phyloP scores from a whole-genome alignment of 495 filamentous ascomycete species.

The Elaphomyces granulatus region DNA sequence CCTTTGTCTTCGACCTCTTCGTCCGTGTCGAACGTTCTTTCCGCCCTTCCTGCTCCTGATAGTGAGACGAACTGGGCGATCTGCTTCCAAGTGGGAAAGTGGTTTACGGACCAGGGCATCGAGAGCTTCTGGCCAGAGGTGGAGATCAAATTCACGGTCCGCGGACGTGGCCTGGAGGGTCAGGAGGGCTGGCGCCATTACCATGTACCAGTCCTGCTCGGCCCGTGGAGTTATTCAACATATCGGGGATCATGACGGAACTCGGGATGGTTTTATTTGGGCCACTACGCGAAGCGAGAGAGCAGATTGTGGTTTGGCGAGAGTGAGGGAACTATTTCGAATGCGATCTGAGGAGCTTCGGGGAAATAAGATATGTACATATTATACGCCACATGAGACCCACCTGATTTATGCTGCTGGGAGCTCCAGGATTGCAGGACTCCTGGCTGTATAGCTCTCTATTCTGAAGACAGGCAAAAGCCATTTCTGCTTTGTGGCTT shows the following conservation, averaged over 20 bases:
- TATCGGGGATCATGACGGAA: constrained; percentile 67
- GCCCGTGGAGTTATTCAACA: constrained; percentile 85
- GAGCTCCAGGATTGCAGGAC: too few relatives aligned
- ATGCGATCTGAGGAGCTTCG: too few relatives aligned
- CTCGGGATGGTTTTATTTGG: too few relatives aligned
- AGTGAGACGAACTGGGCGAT: constrained; percentile 52
- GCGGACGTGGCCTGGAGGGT: constrained; percentile 36
- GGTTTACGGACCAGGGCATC: constrained; percentile 53
- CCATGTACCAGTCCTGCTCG: constrained; percentile 81
- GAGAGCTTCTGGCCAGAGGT: constrained; percentile 87
- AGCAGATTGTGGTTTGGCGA: too few relatives aligned
- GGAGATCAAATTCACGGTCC: constrained; percentile 69
- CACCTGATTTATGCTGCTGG: too few relatives aligned
- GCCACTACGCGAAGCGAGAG: too few relatives aligned
- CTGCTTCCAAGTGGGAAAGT: constrained; percentile 60
- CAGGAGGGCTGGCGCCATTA: constrained; percentile 62
- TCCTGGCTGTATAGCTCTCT: too few relatives aligned
- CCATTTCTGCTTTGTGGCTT: too few relatives aligned
- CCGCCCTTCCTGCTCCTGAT: constrained; percentile 21
- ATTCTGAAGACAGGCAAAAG: too few relatives aligned
- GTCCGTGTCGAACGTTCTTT: constrained; percentile 38
- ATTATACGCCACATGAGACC: too few relatives aligned
- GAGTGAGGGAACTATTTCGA: too few relatives aligned
- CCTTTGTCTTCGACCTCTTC: constrained; percentile 30
- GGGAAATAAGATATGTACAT: too few relatives aligned